Evolutionary conservation across 805 yeast genomes (phyloP).

Genomic region (Metschnikowia sp.): DNA sequence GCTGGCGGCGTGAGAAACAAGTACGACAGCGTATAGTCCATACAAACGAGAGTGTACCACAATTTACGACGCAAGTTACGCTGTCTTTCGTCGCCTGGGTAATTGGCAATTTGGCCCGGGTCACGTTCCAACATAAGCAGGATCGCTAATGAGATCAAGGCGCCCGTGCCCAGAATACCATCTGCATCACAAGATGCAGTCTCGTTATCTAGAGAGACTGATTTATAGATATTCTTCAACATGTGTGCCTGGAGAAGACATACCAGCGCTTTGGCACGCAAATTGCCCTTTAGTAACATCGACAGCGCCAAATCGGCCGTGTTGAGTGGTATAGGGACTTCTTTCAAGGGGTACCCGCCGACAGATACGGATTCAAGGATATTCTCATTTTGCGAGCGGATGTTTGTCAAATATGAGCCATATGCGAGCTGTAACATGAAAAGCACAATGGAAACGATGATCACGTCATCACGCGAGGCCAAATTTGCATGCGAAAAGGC

Average conservation of each 20-base stretch:
- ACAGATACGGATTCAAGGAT: slow-evolving; percentile 6
- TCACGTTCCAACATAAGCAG: slow-evolving; percentile 15
- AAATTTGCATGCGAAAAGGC: slow-evolving; percentile 9
- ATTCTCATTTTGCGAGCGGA: slow-evolving; percentile 10
- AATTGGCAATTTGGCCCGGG: slow-evolving; percentile 11
- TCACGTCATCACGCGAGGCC: slow-evolving; percentile 13
- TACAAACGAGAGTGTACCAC: slow-evolving; percentile 15
- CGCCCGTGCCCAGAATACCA: slow-evolving; percentile 7
- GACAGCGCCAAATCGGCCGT: slow-evolving; percentile 15
- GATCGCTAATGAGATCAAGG: slow-evolving; percentile 12
- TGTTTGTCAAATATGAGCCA: slow-evolving; percentile 16
- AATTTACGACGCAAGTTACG: slow-evolving; percentile 15
- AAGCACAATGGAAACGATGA: slow-evolving; percentile 14
- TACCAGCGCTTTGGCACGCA: slow-evolving; percentile 10
- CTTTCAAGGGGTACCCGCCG: slow-evolving; percentile 6
- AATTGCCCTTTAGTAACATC: slow-evolving; percentile 12
- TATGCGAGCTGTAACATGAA: slow-evolving; percentile 18
- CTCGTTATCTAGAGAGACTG: slow-evolving; percentile 18
- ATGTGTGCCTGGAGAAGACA: slow-evolving; percentile 19
- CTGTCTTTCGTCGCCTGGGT: slow-evolving; percentile 9
- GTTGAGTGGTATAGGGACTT: slow-evolving; percentile 17
- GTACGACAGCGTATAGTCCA: slow-evolving; percentile 12
- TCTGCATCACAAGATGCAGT: slow-evolving; percentile 10
- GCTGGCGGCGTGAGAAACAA: slow-evolving; percentile 13
- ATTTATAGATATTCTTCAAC: slow-evolving; percentile 11